Percentiles rank a stretch among this genome's conserved stretches.
These are phyloP conservation scores for Notholithocarpus densiflorus DNA, from an alignment of 306 rosid species.

Conservation along the genomic window DNA sequence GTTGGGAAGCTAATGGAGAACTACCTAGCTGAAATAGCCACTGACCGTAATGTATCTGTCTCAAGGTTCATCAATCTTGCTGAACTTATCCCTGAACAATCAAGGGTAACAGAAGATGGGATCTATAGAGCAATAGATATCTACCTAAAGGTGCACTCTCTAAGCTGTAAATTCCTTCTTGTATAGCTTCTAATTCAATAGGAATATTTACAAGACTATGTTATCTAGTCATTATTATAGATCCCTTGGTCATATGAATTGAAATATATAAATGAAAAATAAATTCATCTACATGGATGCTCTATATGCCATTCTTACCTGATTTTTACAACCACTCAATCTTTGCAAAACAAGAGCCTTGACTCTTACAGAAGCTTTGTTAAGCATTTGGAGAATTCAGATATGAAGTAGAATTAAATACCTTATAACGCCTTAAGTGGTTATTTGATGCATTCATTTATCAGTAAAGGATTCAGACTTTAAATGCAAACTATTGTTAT, in stretches of 20 bases:
- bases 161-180: background rate
- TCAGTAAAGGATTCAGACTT: background rate
- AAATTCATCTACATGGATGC: background rate
- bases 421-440: background rate
- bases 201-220: background rate
- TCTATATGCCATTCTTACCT: background rate
- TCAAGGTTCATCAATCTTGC: conserved; percentile 61
- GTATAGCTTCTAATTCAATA: background rate
- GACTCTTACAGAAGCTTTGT: background rate
- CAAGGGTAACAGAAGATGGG: conserved; percentile 83
- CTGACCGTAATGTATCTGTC: conserved; percentile 66
- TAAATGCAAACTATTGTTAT: background rate
- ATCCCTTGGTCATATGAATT: background rate
- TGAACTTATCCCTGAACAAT: conserved; percentile 81
- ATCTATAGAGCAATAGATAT: conserved; percentile 92
- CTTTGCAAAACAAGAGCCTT: background rate
- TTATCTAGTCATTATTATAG: background rate
- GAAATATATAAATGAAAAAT: background rate
- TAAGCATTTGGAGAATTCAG: background rate
- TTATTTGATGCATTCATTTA: background rate
- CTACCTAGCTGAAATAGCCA: conserved; percentile 82
- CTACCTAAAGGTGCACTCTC: conserved; percentile 70
- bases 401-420: background rate
- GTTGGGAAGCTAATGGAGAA: conserved; percentile 86
- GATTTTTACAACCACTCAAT: background rate